These are phyloP conservation scores for Lactarius psammicola DNA, from an alignment of 768 basidiomycete species.

Conservation along the genomic window DNA sequence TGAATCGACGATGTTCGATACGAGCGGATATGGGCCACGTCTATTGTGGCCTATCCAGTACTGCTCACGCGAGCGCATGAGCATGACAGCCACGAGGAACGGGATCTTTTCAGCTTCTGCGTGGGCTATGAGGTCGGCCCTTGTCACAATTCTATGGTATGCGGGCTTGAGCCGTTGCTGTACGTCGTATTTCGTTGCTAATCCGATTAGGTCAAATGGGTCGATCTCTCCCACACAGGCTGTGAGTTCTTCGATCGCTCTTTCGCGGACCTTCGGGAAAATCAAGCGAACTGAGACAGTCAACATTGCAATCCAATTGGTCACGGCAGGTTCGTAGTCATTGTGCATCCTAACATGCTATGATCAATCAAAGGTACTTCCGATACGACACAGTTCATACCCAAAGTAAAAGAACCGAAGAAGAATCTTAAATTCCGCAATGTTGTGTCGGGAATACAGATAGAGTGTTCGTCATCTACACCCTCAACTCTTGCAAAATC, in stretches of 20 bases:
- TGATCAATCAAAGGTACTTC: neutral
- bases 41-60: no score
- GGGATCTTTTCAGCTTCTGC: neutral
- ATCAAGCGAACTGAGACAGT: conserved; percentile 24
- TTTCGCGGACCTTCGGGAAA: conserved; percentile 21
- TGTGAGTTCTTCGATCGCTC: conserved; percentile 27
- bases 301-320: conserved; percentile 28
- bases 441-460: conserved; percentile 23
- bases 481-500: conserved; percentile 25
- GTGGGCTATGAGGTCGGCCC: neutral
- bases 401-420: conserved; percentile 29
- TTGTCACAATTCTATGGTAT: neutral
- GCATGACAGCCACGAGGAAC: neutral
- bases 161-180: conserved; percentile 30
- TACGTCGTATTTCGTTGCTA: conserved; percentile 28
- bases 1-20: neutral
- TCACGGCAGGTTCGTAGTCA: neutral
- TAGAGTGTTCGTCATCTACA: conserved; percentile 26
- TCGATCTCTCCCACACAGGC: conserved; percentile 8
- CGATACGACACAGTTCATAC: conserved; percentile 7
- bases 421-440: conserved; percentile 24
- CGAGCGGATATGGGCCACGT: neutral
- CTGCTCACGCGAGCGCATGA: neutral
- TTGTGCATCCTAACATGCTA: conserved; percentile 19
- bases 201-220: conserved; percentile 24